Conservation (phyloP, 805 yeast species). For the Saccharomycopsis sp. region DNA sequence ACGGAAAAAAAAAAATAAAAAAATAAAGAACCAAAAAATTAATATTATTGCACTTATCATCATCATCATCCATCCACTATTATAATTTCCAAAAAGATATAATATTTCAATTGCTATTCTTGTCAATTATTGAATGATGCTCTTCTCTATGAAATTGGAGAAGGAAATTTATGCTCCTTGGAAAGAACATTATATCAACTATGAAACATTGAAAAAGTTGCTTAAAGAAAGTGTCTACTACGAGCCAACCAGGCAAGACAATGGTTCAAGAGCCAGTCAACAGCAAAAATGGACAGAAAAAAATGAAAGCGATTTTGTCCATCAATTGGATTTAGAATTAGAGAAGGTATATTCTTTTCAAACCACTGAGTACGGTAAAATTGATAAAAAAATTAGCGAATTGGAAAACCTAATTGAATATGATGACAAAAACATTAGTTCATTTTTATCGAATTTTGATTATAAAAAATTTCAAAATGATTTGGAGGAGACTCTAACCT, state of each 20-base stretch:
- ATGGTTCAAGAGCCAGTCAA: conserved; percentile 19
- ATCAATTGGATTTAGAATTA: conserved; percentile 58
- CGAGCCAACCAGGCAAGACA: conserved; percentile 21
- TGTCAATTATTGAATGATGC: conserved; percentile 44
- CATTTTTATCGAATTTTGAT: conserved; percentile 36
- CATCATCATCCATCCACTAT: no score
- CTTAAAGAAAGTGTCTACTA: conserved; percentile 59
- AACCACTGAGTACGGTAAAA: conserved; percentile 54
- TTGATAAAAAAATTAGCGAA: conserved; percentile 55
- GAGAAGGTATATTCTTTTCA: conserved; percentile 77
- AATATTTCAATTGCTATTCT: no score
- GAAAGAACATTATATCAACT: conserved; percentile 66
- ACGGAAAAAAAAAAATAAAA: no score
- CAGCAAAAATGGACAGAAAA: conserved; percentile 52
- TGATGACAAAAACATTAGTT: conserved; percentile 8
- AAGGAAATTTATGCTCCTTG: conserved; percentile 84
- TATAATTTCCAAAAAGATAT: no score
- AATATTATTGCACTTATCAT: no score
- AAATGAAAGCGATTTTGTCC: conserved; percentile 66
- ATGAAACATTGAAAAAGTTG: conserved; percentile 56
- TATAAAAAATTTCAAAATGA: conserved; percentile 54
- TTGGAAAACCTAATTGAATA: conserved; percentile 55
- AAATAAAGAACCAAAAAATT: no score
- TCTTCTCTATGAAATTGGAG: conserved; percentile 78
- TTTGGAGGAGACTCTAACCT: conserved; percentile 65